Conservation (phyloP, 352 stramenopile genomes). For the Pythium angustatum region DNA sequence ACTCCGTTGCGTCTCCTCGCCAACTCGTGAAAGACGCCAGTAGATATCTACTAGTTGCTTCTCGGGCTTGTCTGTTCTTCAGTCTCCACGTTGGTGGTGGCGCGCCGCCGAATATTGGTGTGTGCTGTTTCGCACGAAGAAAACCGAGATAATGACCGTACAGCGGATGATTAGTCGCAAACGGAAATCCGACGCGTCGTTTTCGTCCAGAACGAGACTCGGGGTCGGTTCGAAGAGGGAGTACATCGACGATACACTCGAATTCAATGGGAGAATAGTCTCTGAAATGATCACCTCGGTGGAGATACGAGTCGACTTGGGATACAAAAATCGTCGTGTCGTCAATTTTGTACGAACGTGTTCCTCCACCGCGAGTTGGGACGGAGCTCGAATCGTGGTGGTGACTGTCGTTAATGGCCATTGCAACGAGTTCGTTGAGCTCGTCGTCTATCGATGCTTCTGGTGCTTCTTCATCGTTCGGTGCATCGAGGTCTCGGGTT, state of each 20-base stretch:
- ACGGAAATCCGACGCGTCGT: neutral
- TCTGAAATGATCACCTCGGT: neutral
- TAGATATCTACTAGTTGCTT: neutral
- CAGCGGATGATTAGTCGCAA: slow-evolving; percentile 10
- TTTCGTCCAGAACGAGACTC: no score
- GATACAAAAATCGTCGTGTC: neutral
- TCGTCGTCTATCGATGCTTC: neutral
- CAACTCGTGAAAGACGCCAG: slow-evolving; percentile 11
- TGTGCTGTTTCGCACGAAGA: slow-evolving; percentile 10
- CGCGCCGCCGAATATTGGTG: slow-evolving; percentile 10
- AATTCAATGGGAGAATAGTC: slow-evolving; percentile 2
- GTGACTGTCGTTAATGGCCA: neutral
- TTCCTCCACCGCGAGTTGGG: neutral
- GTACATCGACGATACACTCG: slow-evolving; percentile 17
- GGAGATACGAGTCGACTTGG: slow-evolving; percentile 4
- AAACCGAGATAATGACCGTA: neutral
- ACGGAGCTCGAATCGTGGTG: neutral
- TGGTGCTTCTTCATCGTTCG: neutral
- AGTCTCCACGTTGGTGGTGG: slow-evolving; percentile 12
- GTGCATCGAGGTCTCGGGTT: no score
- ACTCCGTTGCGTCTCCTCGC: neutral
- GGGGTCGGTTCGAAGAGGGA: neutral
- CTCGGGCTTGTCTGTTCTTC: neutral
- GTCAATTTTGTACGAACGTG: neutral
- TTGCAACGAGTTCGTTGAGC: neutral